phyloP scores from a whole-genome alignment of 805 yeast species.

The Teunomyces lycoperdinae region DNA sequence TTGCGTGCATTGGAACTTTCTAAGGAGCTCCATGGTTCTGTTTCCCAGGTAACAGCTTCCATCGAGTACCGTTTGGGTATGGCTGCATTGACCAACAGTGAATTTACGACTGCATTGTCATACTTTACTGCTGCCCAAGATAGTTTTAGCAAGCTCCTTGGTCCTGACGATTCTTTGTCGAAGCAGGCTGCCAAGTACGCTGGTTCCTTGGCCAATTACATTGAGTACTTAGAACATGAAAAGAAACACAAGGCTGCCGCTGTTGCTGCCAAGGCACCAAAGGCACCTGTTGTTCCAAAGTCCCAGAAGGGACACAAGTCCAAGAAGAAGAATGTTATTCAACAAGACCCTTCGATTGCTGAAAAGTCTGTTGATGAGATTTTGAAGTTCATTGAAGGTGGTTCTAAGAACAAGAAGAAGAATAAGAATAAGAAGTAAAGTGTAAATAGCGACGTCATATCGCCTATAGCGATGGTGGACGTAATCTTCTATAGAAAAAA shows the following conservation, averaged over 20 bases:
- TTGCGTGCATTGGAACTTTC: conserved; percentile 53
- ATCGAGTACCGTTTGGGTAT: conserved; percentile 61
- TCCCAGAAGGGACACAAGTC: conserved; percentile 14
- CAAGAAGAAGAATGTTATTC: conserved; percentile 17
- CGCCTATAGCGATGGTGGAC: background rate
- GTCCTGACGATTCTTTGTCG: conserved; percentile 66
- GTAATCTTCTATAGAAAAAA: background rate
- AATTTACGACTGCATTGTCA: conserved; percentile 54
- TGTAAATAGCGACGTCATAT: conserved; percentile 1
- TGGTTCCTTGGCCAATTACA: conserved; percentile 50
- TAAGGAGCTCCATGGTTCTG: conserved; percentile 50
- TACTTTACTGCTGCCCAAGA: conserved; percentile 55
- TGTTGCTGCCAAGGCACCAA: conserved; percentile 13
- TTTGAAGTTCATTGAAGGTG: conserved; percentile 67
- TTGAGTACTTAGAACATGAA: conserved; percentile 39
- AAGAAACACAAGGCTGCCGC: conserved; percentile 17
- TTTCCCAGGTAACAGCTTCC: conserved; percentile 60
- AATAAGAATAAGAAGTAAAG: conserved; percentile 7
- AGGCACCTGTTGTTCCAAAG: background rate
- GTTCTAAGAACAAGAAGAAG: conserved; percentile 10
- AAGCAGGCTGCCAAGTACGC: conserved; percentile 67
- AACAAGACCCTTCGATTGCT: conserved; percentile 54
- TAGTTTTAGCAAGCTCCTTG: conserved; percentile 56
- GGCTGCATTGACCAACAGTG: conserved; percentile 49
- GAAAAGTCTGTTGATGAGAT: conserved; percentile 69